A percentile compares a stretch with the other conserved stretches of the same genome.
Evolutionary conservation across 2,329 filamentous ascomycete genomes (phyloP).

Genomic region (Hansfordia pulvinata): DNA sequence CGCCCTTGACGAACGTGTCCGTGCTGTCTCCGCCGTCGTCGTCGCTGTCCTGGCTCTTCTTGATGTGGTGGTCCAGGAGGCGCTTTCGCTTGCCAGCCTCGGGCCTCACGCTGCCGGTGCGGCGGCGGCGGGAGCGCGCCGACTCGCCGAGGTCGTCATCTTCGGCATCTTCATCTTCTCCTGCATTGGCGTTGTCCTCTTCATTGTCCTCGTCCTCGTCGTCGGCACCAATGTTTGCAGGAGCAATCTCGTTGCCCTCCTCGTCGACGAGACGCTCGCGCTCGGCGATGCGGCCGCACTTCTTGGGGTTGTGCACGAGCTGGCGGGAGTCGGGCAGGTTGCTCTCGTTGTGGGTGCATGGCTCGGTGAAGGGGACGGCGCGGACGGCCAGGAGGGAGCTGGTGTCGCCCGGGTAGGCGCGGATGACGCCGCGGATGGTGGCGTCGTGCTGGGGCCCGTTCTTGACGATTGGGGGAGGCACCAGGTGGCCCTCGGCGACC

Average conservation of each 20-base stretch:
- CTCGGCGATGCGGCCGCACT: no score
- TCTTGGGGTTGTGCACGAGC: conserved; percentile 3
- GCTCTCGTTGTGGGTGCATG: conserved; percentile 16
- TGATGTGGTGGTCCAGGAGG: no score
- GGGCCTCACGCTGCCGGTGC: not conserved
- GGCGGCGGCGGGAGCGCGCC: not conserved
- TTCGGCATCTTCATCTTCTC: not conserved
- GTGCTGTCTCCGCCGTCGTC: not conserved
- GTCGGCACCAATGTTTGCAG: not conserved
- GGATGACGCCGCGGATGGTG: conserved; percentile 19
- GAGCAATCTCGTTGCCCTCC: not conserved
- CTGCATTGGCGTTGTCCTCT: conserved; percentile 22
- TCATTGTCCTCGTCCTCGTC: conserved; percentile 9
- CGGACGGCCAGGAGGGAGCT: conserved; percentile 14
- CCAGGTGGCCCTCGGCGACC: conserved; percentile 24
- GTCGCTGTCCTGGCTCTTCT: not conserved
- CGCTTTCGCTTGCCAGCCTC: no score
- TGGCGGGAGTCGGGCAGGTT: conserved; percentile 14
- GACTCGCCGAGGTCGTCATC: not conserved
- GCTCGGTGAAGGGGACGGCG: conserved; percentile 18
- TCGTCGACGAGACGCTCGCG: no score
- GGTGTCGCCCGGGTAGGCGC: conserved; percentile 10
- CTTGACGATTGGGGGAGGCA: conserved; percentile 20
- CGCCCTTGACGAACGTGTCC: not conserved
- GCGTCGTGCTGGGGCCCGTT: conserved; percentile 7